Conservation (phyloP, 1,284 basidiomycete species). For the Papiliotrema nemorosa region DNA sequence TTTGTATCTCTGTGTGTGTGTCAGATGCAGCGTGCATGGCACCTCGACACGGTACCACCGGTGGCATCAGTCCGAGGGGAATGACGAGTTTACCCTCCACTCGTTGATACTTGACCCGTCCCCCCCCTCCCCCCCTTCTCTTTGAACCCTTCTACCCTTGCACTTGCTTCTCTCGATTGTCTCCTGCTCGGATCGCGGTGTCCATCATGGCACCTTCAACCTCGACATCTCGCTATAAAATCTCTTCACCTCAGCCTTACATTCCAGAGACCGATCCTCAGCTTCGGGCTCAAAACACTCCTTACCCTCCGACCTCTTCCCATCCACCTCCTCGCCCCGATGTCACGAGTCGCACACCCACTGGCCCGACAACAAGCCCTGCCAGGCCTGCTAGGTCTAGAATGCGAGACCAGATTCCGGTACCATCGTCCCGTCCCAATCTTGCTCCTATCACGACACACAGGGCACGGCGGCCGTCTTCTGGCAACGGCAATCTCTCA, state of each 20-base stretch:
- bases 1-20: too few relatives aligned
- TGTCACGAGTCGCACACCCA: not conserved
- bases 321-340: not conserved
- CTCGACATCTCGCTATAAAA: not conserved
- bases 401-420: conserved; percentile 23
- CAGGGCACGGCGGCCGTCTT: conserved; percentile 8
- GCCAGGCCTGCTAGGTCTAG: conserved; percentile 29
- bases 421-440: conserved; percentile 11
- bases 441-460: conserved; percentile 14
- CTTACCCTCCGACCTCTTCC: not conserved
- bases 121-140: too few relatives aligned
- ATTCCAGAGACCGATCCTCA: not conserved
- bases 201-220: not conserved
- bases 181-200: not conserved
- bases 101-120: too few relatives aligned
- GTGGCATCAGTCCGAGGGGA: too few relatives aligned
- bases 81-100: too few relatives aligned
- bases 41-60: too few relatives aligned
- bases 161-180: not conserved
- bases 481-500: conserved; percentile 21
- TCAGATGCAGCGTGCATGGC: too few relatives aligned
- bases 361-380: conserved; percentile 18
- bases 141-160: too few relatives aligned
- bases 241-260: conserved; percentile 1
- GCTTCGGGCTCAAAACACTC: not conserved